These are phyloP conservation scores for Wickerhamomyces strasburgensis DNA, from an alignment of 805 yeast species.

Conservation along the genomic window DNA sequence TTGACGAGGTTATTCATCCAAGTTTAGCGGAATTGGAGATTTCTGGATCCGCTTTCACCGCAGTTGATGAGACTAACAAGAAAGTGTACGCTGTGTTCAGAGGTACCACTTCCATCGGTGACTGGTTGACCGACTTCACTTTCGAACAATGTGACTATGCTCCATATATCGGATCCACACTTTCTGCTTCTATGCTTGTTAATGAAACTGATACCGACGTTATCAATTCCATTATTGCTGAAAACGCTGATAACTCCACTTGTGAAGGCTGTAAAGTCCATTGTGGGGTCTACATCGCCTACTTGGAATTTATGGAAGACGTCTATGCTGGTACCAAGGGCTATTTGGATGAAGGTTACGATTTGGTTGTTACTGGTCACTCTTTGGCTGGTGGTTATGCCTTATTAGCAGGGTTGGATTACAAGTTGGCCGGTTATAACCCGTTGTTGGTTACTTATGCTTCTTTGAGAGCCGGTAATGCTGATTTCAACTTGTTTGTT, in stretches of 20 bases:
- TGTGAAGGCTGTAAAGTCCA: constrained; percentile 59
- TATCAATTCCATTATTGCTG: constrained; percentile 1
- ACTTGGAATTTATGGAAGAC: constrained; percentile 36
- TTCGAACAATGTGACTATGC: constrained; percentile 41
- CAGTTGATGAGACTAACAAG: constrained; percentile 40
- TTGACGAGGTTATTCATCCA: constrained; percentile 15
- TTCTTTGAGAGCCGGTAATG: constrained; percentile 61
- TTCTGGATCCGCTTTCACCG: constrained; percentile 51
- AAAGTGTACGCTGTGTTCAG: constrained; percentile 51
- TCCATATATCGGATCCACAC: constrained; percentile 30
- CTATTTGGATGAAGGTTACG: constrained; percentile 38
- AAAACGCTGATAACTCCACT: constrained; percentile 9
- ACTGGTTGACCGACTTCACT: constrained; percentile 59
- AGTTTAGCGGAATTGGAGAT: constrained; percentile 31
- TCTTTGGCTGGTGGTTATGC: constrained; percentile 76
- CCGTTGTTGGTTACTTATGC: constrained; percentile 59
- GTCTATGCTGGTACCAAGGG: constrained; percentile 31
- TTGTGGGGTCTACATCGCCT: constrained; percentile 52
- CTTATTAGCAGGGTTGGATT: constrained; percentile 55
- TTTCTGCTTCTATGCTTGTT: constrained; percentile 1
- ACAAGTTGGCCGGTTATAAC: constrained; percentile 48
- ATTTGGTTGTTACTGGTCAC: constrained; percentile 60
- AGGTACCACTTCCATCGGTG: constrained; percentile 58
- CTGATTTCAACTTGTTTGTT: constrained; percentile 43
- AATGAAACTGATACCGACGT: background rate